These are phyloP conservation scores for Boletus smithii DNA, from an alignment of 1,284 basidiomycete genomes.

Conservation along the genomic window DNA sequence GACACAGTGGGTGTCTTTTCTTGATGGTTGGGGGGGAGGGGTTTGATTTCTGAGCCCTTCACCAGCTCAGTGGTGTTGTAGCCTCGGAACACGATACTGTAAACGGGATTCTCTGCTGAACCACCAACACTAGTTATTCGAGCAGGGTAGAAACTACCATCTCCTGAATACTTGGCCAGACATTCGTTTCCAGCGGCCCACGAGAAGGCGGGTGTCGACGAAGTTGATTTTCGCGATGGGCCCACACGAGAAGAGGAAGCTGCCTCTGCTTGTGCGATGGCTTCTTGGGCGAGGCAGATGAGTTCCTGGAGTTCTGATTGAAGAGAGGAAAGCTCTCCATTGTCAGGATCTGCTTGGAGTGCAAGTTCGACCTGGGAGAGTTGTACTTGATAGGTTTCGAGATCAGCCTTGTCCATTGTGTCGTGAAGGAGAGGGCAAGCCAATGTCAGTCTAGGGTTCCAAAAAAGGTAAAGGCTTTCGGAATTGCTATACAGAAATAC, in stretches of 20 bases:
- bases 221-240: constrained; percentile 50
- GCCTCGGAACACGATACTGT: constrained; percentile 92
- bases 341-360: constrained; percentile 79
- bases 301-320: constrained; percentile 86
- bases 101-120: constrained; percentile 80
- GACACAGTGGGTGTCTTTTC: constrained; percentile 39
- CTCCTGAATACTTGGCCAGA: constrained; percentile 87
- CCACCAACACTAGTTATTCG: constrained; percentile 88
- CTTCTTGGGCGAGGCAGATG: constrained; percentile 80
- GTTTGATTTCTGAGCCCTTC: constrained; percentile 68
- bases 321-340: constrained; percentile 73
- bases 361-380: constrained; percentile 88
- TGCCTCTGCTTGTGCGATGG: constrained; percentile 64
- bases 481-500: not conserved
- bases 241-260: constrained; percentile 59
- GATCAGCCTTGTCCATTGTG: constrained; percentile 69
- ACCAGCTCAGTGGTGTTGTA: constrained; percentile 95
- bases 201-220: constrained; percentile 47
- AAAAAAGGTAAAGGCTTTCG: constrained; percentile 17
- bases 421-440: not conserved
- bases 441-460: constrained; percentile 12
- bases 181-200: constrained; percentile 90
- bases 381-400: constrained; percentile 87
- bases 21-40: constrained; percentile 56
- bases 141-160: constrained; percentile 89